Percentiles rank a stretch among this genome's conserved stretches.
Conservation (phyloP, 2,329 filamentous ascomycete genomes). For the Fusarium mundagurra region DNA sequence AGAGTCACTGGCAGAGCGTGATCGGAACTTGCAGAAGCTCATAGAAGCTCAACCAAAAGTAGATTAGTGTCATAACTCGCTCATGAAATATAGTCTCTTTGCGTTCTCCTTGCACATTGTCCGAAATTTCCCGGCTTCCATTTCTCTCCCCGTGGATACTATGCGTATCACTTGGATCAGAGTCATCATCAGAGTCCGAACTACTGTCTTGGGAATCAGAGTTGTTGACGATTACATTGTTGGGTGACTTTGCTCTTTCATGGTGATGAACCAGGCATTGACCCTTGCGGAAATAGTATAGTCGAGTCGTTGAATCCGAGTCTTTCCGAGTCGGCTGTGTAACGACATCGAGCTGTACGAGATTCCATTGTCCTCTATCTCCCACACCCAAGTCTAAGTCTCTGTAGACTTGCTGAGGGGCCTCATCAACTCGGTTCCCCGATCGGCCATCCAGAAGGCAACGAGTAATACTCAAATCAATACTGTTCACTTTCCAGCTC, state of each 20-base stretch:
- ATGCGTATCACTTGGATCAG: not conserved
- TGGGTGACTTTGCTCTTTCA: not conserved
- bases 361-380: not conserved
- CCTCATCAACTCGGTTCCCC: accelerated
- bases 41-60: slow-evolving; percentile 21
- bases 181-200: not conserved
- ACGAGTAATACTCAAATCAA: not conserved
- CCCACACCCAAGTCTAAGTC: not conserved
- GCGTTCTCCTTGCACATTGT: not conserved
- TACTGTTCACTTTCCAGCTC: not conserved
- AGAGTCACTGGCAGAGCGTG: slow-evolving; percentile 11
- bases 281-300: not conserved
- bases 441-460: not conserved
- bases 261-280: not conserved
- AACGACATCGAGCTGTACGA: not conserved
- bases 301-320: not conserved
- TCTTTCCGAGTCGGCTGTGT: not conserved
- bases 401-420: not conserved
- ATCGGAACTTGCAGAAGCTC: slow-evolving; percentile 22
- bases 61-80: not conserved
- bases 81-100: not conserved
- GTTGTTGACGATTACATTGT: not conserved
- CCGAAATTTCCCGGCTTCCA: too few relatives aligned
- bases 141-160: not conserved
- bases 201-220: not conserved